phyloP scores from a whole-genome alignment of 129 eudicot genomes.

The Smallanthus sonchifolius region DNA sequence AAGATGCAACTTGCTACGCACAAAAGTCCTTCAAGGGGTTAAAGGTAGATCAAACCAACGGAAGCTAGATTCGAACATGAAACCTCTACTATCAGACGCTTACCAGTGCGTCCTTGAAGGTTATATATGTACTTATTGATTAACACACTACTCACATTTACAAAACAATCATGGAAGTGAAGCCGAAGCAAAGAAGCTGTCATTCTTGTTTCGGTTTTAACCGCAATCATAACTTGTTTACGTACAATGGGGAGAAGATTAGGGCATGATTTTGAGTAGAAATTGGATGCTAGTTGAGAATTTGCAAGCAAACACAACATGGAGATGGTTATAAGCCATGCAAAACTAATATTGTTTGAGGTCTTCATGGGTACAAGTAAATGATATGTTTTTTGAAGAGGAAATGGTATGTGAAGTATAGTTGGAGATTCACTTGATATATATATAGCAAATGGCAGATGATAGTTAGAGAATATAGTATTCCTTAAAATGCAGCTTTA shows the following conservation, averaged over 20 bases:
- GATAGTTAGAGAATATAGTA: conserved; percentile 19
- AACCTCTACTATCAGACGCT: not conserved
- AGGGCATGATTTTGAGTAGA: conserved; percentile 38
- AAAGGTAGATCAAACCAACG: not conserved
- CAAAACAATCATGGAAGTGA: conserved; percentile 66
- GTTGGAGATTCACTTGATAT: conserved; percentile 1
- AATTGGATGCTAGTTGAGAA: conserved; percentile 38
- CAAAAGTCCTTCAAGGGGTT: not conserved
- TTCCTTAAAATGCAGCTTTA: not conserved
- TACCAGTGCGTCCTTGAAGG: not conserved
- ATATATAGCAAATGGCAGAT: conserved; percentile 19
- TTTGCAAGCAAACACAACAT: conserved; percentile 32
- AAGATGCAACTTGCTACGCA: not conserved
- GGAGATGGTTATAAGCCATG: conserved; percentile 37
- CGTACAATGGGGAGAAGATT: conserved; percentile 24
- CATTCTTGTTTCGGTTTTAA: conserved; percentile 38
- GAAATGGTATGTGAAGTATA: conserved; percentile 10
- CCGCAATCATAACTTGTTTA: conserved; percentile 22
- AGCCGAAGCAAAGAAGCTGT: conserved; percentile 56
- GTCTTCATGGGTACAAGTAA: conserved; percentile 17
- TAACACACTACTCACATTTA: conserved; percentile 38
- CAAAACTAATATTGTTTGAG: conserved; percentile 20
- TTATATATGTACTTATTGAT: not conserved
- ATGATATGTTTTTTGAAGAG: not conserved
- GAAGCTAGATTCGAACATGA: not conserved